Base-by-base conservation (phyloP, 139 green algal species). In the Diplosphaera chodatii region DNA sequence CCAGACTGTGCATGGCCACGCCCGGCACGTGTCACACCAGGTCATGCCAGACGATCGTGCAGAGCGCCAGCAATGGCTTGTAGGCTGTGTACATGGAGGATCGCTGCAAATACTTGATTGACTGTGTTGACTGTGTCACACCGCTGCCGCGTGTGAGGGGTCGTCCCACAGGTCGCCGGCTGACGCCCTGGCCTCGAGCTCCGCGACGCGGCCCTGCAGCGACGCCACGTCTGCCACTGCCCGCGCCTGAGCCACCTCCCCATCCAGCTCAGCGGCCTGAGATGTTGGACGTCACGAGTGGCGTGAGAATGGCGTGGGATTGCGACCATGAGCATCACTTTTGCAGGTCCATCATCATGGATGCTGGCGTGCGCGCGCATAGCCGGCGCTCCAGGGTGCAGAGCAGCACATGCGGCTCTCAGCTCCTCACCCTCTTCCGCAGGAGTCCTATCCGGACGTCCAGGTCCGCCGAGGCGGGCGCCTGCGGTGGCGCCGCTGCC, bases 161-260 rank as follows among this genome's bases (percentile, higher is more conserved):
- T 93, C 73, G 40, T 91, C 90, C 91, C 91, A 96, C 55, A 96
- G 70, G 0, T 72, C 74, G 0, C 70, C 64, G 1, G 71, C 70
- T 3, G 59, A 66, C 20, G 79, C 71, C 4, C 83, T 62, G n/a
- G 73, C 23, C 74, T 93, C 86, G 71, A 90, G 73, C 16, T 79
- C 68, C 1, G 64, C 77, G 30, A 89, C 48, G 10, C 64, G 56
- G 27, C 64, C 30, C 28, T 67, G 55, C 4, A 88, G 73, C 1
- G 48, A 63, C 10, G 75, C 20, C 37, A 87, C 30, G 66, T 90
- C 75, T 1, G 71, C 68, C 1, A 90, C 78, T 40, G 48, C 16
- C 48, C 73, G 64, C 67, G 48, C 48, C 48, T 25, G 8, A 5
- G 71, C 37, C 13, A 66, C 68, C 29, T 73, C 48, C 16, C 48